A percentile compares a stretch with the other conserved stretches of the same genome.
Evolutionary conservation across 345 rosid species (phyloP).

Genomic region (Lepidium aucheri): DNA sequence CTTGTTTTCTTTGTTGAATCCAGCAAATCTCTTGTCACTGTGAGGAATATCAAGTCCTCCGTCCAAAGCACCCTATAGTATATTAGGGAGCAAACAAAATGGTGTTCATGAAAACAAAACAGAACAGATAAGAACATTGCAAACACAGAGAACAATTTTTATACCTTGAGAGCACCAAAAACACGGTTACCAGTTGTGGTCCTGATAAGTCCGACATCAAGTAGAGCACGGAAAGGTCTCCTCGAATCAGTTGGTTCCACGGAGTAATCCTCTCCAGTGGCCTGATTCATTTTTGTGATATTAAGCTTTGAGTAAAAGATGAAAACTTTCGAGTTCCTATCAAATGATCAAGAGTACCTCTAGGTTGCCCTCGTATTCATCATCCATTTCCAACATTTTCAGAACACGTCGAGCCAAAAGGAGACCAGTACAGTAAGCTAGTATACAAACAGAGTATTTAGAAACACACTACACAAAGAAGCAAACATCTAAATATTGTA

Average conservation of each 20-base stretch:
- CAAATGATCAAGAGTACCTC: not conserved
- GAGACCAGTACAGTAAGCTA: constrained; percentile 17
- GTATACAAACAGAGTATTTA: not conserved
- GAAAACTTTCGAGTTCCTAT: not conserved
- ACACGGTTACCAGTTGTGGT: constrained; percentile 24
- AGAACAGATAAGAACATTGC: not conserved
- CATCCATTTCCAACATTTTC: constrained; percentile 22
- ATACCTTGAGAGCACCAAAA: constrained; percentile 25
- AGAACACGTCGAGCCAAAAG: constrained; percentile 23
- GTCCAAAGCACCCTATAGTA: constrained; percentile 66
- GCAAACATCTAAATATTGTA: not conserved
- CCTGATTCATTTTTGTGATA: constrained; percentile 28
- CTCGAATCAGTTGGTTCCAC: constrained; percentile 50
- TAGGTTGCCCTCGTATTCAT: constrained; percentile 14
- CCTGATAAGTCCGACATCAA: constrained; percentile 20
- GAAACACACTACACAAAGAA: not conserved
- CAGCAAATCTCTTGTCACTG: constrained; percentile 87
- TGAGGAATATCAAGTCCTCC: constrained; percentile 91
- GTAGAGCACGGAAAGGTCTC: constrained; percentile 24
- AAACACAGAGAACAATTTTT: not conserved
- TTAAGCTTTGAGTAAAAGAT: not conserved
- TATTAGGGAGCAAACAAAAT: not conserved
- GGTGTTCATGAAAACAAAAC: not conserved
- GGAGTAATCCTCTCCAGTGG: constrained; percentile 77
- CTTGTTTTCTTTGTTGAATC: constrained; percentile 41